Conservation (phyloP, 2,329 filamentous ascomycete genomes). For the Coniella lustricola region DNA sequence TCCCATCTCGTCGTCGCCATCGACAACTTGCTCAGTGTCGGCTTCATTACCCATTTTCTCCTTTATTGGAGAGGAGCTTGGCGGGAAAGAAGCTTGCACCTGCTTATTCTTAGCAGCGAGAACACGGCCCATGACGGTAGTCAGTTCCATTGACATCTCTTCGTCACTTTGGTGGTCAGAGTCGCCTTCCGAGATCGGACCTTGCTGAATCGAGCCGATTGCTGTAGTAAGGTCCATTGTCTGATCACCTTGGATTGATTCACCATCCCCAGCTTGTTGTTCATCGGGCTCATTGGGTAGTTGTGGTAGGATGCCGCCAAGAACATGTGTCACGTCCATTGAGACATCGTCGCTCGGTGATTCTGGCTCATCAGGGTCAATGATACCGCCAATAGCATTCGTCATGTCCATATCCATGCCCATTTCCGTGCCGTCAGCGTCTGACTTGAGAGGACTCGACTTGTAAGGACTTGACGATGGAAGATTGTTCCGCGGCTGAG, state of each 20-base stretch:
- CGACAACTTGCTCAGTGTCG: conserved; percentile 26
- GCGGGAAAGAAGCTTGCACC: conserved; percentile 7
- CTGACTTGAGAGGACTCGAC: conserved; percentile 16
- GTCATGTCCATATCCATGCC: conserved; percentile 53
- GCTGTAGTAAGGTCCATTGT: conserved; percentile 84
- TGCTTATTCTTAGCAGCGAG: conserved; percentile 24
- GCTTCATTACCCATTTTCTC: conserved; percentile 22
- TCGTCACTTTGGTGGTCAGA: conserved; percentile 44
- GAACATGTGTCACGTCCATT: conserved; percentile 84
- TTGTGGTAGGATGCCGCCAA: conserved; percentile 68
- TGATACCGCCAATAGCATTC: conserved; percentile 36
- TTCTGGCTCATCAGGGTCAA: conserved; percentile 20
- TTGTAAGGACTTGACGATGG: conserved; percentile 15
- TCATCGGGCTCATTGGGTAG: conserved; percentile 2
- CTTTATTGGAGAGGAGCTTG: conserved; percentile 19
- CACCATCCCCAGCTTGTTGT: conserved; percentile 22
- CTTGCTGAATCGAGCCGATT: conserved; percentile 59
- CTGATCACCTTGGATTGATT: conserved; percentile 43
- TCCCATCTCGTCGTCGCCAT: conserved; percentile 41
- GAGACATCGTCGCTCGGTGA: conserved; percentile 61
- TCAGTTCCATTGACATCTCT: conserved; percentile 76
- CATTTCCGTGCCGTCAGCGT: conserved; percentile 41
- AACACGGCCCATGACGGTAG: conserved; percentile 55
- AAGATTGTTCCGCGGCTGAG: conserved; percentile 1
- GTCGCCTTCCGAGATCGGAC: conserved; percentile 24